Evolutionary conservation across 2,329 filamentous ascomycete species (phyloP), one percentile per base, ranked within the genome.

Genomic region (Microascus cirrosus): DNA sequence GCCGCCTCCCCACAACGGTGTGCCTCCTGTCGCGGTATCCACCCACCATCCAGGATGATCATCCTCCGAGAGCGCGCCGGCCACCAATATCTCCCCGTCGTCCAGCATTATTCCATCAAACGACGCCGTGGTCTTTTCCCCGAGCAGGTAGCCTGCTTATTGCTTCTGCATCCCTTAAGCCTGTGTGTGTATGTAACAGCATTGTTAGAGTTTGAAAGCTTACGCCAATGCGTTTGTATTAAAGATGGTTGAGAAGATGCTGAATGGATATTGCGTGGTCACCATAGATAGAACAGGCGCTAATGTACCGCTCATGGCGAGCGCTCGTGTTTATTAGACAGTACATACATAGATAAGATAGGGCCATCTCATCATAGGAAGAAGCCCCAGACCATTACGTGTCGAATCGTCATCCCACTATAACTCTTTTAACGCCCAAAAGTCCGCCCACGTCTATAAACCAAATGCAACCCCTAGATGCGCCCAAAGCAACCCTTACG

Each of bases 401-500:
- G 36, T 50, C 11, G 22, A 24, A 50, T n/a, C n/a, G n/a, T 50
- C 45, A 50, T 22, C 5, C n/a, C n/a, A 12, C n/a, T 24, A n/a
- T 50, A 24, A 1, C 11, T 13, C 20, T 20, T 20, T 11, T 2
- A 50, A 50, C 45, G 45, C 45, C 45, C 24, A 50, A 50, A 20
- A 50, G 22, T 6, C 20, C 45, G 5, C n/a, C 11, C 22, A 50
- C 45, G 22, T 50, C 45, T 36, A 58, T 52, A 6, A 20, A 57
- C 45, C 28, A 34, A 50, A 50, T 50, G 45, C 45, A 50, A 4
- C 20, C 8, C 45, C 45, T 8, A 24, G 22, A 50, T 50, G 20
- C 45, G 45, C 45, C 45, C 11, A 24, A 50, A 22, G 2, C 20
- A 20, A 50, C 45, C 51, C 24, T 56, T 73, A 86, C 62, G 86